phyloP scores from a whole-genome alignment of 768 basidiomycete species.

The Tulasnella sp. region DNA sequence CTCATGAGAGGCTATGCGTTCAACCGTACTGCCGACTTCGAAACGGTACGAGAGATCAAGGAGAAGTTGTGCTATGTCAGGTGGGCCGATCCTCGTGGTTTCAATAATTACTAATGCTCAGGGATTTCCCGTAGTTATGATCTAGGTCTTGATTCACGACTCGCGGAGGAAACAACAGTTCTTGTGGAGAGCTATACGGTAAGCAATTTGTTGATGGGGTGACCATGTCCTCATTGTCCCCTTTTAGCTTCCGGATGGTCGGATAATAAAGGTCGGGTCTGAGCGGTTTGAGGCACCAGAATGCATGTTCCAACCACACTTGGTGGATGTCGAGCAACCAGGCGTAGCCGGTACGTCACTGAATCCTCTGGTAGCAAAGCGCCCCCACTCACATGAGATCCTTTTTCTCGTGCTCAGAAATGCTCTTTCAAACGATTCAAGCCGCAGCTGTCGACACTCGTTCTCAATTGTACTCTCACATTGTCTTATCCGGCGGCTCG shows the following conservation, averaged over 20 bases:
- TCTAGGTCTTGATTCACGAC: slow-evolving; percentile 84
- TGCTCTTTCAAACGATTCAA: slow-evolving; percentile 96
- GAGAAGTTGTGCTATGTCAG: slow-evolving; percentile 98
- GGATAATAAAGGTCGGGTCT: slow-evolving; percentile 92
- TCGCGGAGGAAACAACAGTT: slow-evolving; percentile 93
- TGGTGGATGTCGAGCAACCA: slow-evolving; percentile 94
- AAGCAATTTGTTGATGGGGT: too few relatives aligned
- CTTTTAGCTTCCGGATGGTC: slow-evolving; percentile 80
- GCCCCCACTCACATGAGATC: neutral
- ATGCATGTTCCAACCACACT: slow-evolving; percentile 99
- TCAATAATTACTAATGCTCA: neutral
- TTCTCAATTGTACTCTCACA: slow-evolving; percentile 89
- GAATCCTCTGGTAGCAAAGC: neutral
- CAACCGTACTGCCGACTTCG: slow-evolving; percentile 98
- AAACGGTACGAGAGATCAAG: slow-evolving; percentile 97
- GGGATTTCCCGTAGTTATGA: slow-evolving; percentile 57
- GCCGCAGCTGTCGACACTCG: slow-evolving; percentile 82
- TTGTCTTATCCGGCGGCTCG: slow-evolving; percentile 94
- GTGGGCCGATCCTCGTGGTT: slow-evolving; percentile 32
- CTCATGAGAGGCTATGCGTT: slow-evolving; percentile 99
- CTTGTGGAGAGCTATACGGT: slow-evolving; percentile 96
- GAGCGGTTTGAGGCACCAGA: slow-evolving; percentile 99
- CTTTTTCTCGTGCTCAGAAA: slow-evolving; percentile 41
- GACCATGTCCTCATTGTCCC: neutral
- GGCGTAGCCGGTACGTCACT: slow-evolving; percentile 70